These are phyloP conservation scores for Cydonia oblonga DNA, from an alignment of 331 rosid species.

Conservation along the genomic window DNA sequence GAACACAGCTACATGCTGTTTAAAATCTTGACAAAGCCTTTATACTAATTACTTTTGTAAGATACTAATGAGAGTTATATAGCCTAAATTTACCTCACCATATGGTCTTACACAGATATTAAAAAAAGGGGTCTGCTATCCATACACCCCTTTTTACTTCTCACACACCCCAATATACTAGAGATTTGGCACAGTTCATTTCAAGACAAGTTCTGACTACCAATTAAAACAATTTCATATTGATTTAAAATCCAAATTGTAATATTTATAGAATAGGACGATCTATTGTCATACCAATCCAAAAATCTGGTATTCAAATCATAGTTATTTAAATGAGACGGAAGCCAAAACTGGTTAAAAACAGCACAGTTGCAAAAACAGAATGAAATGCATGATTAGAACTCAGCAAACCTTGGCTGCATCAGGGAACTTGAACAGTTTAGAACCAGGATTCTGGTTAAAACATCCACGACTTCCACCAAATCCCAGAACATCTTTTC, in stretches of 20 bases:
- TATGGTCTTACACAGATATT: not conserved
- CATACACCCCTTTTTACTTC: too few relatives aligned
- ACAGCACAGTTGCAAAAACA: constrained; percentile 4
- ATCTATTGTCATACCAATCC: not conserved
- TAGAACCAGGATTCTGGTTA: constrained; percentile 32
- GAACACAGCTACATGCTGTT: not conserved
- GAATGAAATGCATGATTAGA: not conserved
- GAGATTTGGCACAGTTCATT: too few relatives aligned
- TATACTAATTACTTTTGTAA: not conserved
- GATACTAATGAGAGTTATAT: not conserved
- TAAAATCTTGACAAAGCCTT: not conserved
- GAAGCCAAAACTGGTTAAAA: not conserved
- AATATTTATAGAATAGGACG: not conserved
- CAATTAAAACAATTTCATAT: not conserved
- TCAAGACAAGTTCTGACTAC: not conserved
- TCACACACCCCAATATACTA: too few relatives aligned
- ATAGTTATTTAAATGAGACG: not conserved
- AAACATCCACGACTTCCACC: constrained; percentile 26
- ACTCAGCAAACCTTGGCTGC: constrained; percentile 41
- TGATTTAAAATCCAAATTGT: not conserved
- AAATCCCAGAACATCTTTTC: constrained; percentile 28
- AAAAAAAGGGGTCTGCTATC: too few relatives aligned
- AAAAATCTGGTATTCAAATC: not conserved
- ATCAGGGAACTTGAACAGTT: constrained; percentile 31
- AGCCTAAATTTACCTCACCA: not conserved